Base-by-base conservation (phyloP, 2,329 filamentous ascomycete species). In the Pyrenophora graminea region DNA sequence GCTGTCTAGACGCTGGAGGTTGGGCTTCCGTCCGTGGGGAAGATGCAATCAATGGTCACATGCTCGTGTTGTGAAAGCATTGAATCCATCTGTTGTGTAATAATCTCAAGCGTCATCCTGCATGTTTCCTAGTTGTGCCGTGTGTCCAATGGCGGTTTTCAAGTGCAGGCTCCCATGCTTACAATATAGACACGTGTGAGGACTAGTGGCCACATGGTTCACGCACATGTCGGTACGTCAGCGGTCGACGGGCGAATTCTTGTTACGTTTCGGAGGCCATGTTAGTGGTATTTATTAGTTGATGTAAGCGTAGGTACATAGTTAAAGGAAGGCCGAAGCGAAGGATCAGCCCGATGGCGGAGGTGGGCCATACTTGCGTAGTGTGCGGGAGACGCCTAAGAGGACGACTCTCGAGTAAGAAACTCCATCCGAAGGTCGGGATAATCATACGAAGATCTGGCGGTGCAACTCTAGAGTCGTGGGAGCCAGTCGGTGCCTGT, bases 241-340 rank as follows among this genome's bases (percentile, higher is more conserved):
- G 27, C 8, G 39, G 34, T 30, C 13, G 19, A 23, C 17, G 43
- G 31, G 21, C 39, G 52, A 56, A 63, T 67, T 66, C 56, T 59
- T 18, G 56, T 66, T 65, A 66, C 59, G 63, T 67, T 59, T 62
- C 43, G 36, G 43, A 45, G 43, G 23, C 39, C 43, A 38, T 30
- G 19, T 67, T 64, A 64, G 64, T 63, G 55, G 55, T 52, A 33
- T 30, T 49, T 58, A 60, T 59, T 64, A 58, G 52, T 58, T 59
- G 53, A 39, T 19, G 42, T 30, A 12, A 36, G 18, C 8, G 23
- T 25, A 6, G 4, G 21, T 23, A 23, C 21, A 15, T 15, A 15
- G 15, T 15, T 15, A 15, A 15, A 21, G 23, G 4, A 5, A 34
- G 39, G 38, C 45, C 52, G 45, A 38, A 50, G 38, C 36, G 53